Conservation (phyloP, 371 early-diverging fungal genomes). For the Mortierella sp. region DNA sequence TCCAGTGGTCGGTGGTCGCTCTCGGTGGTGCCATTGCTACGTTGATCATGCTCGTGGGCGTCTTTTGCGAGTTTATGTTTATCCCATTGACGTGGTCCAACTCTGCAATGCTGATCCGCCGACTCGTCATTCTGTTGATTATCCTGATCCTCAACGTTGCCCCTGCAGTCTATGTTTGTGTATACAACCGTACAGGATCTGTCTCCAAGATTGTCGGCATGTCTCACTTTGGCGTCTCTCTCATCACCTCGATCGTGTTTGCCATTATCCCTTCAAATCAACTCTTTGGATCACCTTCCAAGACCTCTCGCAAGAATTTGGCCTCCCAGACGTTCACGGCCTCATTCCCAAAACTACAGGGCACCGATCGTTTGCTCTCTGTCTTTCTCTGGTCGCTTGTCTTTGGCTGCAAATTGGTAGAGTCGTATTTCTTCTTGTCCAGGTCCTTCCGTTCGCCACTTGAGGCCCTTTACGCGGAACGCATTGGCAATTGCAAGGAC, state of each 20-base stretch:
- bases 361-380: conserved; percentile 77
- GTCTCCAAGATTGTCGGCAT: conserved; percentile 68
- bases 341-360: conserved; percentile 77
- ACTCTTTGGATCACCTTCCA: conserved; percentile 65
- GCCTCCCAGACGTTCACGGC: conserved; percentile 79
- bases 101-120: conserved; percentile 66
- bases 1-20: conserved; percentile 74
- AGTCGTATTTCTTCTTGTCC: conserved; percentile 86
- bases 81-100: conserved; percentile 70
- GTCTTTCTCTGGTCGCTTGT: conserved; percentile 80
- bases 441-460: conserved; percentile 83
- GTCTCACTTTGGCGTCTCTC: conserved; percentile 71
- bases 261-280: conserved; percentile 72
- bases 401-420: conserved; percentile 80
- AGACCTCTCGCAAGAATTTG: conserved; percentile 57
- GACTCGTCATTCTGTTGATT: conserved; percentile 66
- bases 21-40: conserved; percentile 79
- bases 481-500: conserved; percentile 67
- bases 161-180: conserved; percentile 68
- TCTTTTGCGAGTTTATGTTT: conserved; percentile 75
- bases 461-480: conserved; percentile 68
- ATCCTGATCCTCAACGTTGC: conserved; percentile 71
- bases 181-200: conserved; percentile 55
- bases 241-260: conserved; percentile 71
- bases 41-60: conserved; percentile 70